Conservation (phyloP, 441 rosid genomes). For the Codiaeum variegatum region DNA sequence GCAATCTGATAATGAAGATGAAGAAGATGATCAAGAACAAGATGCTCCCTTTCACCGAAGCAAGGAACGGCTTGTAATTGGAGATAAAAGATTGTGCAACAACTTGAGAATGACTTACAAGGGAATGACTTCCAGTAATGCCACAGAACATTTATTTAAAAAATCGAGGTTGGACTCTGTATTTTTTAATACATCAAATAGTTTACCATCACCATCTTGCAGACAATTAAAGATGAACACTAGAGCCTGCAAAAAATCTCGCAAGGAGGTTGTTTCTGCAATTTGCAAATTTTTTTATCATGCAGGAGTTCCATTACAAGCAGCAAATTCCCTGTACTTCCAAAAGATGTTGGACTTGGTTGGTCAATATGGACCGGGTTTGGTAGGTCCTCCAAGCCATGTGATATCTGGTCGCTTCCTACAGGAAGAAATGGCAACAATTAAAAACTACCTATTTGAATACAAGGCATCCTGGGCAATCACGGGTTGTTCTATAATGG, state of each 20-base stretch:
- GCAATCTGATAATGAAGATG: constrained; percentile 63
- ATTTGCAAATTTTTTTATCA: constrained; percentile 87
- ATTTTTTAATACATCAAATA: constrained; percentile 46
- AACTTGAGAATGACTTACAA: constrained; percentile 41
- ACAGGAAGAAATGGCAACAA: constrained; percentile 62
- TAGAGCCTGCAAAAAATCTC: constrained; percentile 45
- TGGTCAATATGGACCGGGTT: constrained; percentile 68
- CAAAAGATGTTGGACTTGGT: constrained; percentile 81
- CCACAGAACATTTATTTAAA: constrained; percentile 50
- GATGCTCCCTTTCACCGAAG: constrained; percentile 6
- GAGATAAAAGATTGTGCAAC: constrained; percentile 46
- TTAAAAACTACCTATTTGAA: constrained; percentile 56
- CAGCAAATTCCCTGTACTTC: constrained; percentile 76
- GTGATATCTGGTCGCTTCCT: constrained; percentile 63
- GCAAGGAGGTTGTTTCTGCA: constrained; percentile 72
- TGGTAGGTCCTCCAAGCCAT: constrained; percentile 59
- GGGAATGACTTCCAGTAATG: constrained; percentile 40
- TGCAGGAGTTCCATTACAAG: constrained; percentile 75
- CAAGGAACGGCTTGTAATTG: constrained; percentile 31
- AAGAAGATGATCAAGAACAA: constrained; percentile 40
- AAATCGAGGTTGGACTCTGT: constrained; percentile 67
- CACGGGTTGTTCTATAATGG: constrained; percentile 81
- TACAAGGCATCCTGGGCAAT: constrained; percentile 67
- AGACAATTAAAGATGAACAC: constrained; percentile 38
- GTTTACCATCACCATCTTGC: constrained; percentile 34